Evolutionary conservation across 306 rosid species (phyloP).

Genomic region (Cucumis cinereus): DNA sequence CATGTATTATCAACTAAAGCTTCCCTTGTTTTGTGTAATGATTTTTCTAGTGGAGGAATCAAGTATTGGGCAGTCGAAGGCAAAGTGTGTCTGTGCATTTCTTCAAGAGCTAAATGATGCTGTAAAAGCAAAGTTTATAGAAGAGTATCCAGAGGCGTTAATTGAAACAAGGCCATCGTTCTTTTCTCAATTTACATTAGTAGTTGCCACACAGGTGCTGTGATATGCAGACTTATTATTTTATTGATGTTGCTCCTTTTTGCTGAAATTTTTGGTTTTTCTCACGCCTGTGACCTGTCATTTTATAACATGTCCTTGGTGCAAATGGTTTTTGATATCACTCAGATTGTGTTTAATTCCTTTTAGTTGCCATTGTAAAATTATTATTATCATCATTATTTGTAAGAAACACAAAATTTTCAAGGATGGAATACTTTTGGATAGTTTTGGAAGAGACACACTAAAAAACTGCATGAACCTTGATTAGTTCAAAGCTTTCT

Average conservation of each 20-base stretch:
- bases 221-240: constrained; percentile 2
- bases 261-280: not conserved
- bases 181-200: constrained; percentile 87
- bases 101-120: constrained; percentile 97
- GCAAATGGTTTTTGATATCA: not conserved
- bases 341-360: not conserved
- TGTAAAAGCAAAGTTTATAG: constrained; percentile 87
- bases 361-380: not conserved
- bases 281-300: not conserved
- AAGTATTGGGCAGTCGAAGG: constrained; percentile 82
- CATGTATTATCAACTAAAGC: not conserved
- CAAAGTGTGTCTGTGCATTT: constrained; percentile 83
- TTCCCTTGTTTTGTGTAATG: not conserved
- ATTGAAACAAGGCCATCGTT: constrained; percentile 77
- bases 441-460: not conserved
- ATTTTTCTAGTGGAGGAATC: constrained; percentile 57
- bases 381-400: not conserved
- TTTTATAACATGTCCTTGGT: not conserved
- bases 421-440: not conserved
- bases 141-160: constrained; percentile 69
- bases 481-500: not conserved
- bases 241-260: not conserved
- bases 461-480: not conserved
- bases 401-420: not conserved
- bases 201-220: constrained; percentile 83